Base-by-base conservation (phyloP, 1,139 yeast species). In the Hanseniaspora gamundiae region DNA sequence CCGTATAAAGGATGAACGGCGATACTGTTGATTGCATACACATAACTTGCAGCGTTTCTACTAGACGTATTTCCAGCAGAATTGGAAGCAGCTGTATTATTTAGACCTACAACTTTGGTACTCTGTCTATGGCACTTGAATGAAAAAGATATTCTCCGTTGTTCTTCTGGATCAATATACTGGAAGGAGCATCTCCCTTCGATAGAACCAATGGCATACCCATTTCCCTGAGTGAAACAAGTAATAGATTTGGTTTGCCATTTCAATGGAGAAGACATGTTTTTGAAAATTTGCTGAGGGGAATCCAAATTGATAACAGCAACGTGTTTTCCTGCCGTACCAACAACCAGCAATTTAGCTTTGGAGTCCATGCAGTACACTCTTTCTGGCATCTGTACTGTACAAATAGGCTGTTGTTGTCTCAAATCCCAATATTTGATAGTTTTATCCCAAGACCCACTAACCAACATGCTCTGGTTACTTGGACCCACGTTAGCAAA, bases 121-220 rank as follows among this genome's bases (percentile, higher is more conserved):
- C 46, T 44, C 51, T 74, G 78, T 51, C 99, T 78, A 60, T 91
- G 98, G 63, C 99, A 93, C 61, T 87, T 84, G 72, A 91, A 93
- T 4, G 95, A 80, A 60, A 91, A 93, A 2, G 91, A 93, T 41
- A 64, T 63, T 55, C 76, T 73, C 46, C 72, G 71, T 57, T 85
- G 94, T 56, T 81, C 85, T 42, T 71, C 71, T 36, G 86, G 95
- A 53, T 85, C 94, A 45, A 91, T 77, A 62, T 88, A 91, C 58
- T 87, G 95, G 55, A 93, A 80, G n/a, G 95, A 95, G 65, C 97
- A 87, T 53, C 99, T 73, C 22, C 98, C 98, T 65, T 91, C 99
- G 43, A 91, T 78, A 2, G 95, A 82, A 5, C 95, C 97, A 42
- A 91, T 67, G 1, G 95, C 96, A 62, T 75, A 93, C 7, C 97